Base-by-base conservation (phyloP, 192 early-diverging fungal genomes). In the Entomortierella chlamydospora region DNA sequence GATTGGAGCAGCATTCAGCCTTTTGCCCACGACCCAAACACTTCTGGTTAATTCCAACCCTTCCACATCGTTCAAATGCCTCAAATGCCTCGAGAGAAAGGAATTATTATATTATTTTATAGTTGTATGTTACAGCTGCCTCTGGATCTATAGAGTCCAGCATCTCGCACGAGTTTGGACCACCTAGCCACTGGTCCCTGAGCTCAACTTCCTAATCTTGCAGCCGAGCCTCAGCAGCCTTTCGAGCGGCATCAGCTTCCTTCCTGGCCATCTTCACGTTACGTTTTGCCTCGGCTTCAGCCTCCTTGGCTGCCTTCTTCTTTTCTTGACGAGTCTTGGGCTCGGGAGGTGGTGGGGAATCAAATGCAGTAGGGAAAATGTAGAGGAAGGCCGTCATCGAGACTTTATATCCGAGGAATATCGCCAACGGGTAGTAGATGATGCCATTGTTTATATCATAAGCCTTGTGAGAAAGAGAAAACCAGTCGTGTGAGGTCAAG, bases 231-330 rank as follows among this genome's bases (percentile, higher is more conserved):
- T 79, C 76, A n/a, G 68, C 51, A 39, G 49, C 39, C 57, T 79
- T 79, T 28, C 76, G 59, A 6, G 47, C 61, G 25, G 76, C 76
- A 56, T 79, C 76, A 13, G 76, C 76, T 17, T 79, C 61, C 26
- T 25, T 60, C 62, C 52, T 70, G 5, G 61, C 8, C 17, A 49
- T 31, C 34, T 61, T 79, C 45, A 70, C 76, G 8, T 50, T 22
- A n/a, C 63, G 61, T 47, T 49, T 79, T 6, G 76, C 76, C 15
- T 34, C 22, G 13, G 52, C 17, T 43, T 66, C 68, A 17, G 76
- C 68, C 0, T 79, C 76, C 58, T 70, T 79, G 22, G 68, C 68
- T 18, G 56, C 47, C 76, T 79, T 79, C 34, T 79, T 79, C 63
- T 79, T 79, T 43, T 41, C 76, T 25, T 79, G 76, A 23, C 76